Evolutionary conservation across 148 eudicot genomes (phyloP).

Genomic region (Fagopyrum esculentum): DNA sequence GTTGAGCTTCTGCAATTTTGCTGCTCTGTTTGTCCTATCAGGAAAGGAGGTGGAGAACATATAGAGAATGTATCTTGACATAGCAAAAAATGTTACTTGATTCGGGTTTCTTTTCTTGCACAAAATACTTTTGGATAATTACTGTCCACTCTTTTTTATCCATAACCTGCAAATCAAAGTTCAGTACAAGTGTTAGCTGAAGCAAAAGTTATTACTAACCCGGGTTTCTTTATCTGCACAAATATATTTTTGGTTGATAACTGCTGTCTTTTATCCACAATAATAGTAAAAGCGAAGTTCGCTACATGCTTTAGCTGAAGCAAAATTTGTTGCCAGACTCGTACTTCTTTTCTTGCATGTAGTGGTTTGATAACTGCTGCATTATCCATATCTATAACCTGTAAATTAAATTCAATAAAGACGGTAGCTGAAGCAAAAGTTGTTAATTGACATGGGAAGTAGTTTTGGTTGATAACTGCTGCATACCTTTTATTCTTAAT

Average conservation of each 20-base stretch:
- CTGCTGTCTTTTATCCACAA: too few relatives aligned
- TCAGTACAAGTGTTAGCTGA: not conserved
- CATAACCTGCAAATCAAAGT: not conserved
- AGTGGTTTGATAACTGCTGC: too few relatives aligned
- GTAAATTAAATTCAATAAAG: not conserved
- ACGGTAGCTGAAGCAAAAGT: not conserved
- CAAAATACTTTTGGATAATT: not conserved
- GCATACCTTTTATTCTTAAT: not conserved
- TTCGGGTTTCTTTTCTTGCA: not conserved
- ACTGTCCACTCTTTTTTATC: not conserved
- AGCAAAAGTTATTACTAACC: too few relatives aligned
- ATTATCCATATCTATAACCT: not conserved
- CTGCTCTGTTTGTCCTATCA: slow-evolving; percentile 3
- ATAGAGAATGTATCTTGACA: not conserved
- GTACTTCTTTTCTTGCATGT: not conserved
- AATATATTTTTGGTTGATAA: too few relatives aligned
- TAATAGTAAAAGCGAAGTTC: too few relatives aligned
- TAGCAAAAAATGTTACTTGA: not conserved
- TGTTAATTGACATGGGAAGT: not conserved
- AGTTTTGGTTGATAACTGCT: not conserved
- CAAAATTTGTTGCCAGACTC: too few relatives aligned
- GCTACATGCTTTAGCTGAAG: too few relatives aligned
- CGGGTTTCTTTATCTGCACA: too few relatives aligned
- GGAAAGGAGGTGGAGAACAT: not conserved
- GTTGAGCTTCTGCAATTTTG: not conserved